Evolutionary conservation across 2,329 filamentous ascomycete genomes (phyloP).

Genomic region (Nothophaeocryptopus gaeumannii): DNA sequence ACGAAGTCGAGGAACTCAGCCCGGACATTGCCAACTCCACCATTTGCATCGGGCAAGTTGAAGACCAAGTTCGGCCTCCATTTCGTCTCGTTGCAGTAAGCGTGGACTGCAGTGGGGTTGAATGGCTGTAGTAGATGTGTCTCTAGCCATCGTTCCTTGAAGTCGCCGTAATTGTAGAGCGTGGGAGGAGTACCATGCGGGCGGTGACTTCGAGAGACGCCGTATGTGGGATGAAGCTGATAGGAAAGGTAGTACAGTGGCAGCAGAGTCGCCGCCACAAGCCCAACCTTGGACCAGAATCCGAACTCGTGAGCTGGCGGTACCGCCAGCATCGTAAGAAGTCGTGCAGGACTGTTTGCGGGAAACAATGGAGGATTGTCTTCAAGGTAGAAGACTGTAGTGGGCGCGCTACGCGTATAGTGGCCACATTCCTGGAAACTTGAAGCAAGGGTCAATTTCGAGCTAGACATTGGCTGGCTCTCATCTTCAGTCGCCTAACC

Average conservation of each 20-base stretch:
- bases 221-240: slow-evolving; percentile 12
- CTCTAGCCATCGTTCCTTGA: slow-evolving; percentile 15
- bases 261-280: slow-evolving; percentile 9
- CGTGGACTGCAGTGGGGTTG: slow-evolving; percentile 14
- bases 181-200: not conserved
- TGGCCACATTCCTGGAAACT: too few species aligned
- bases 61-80: slow-evolving; percentile 44
- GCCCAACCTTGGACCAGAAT: too few species aligned
- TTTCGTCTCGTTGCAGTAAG: slow-evolving; percentile 34
- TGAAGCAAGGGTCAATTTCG: too few species aligned
- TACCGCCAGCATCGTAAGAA: too few species aligned
- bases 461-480: too few species aligned
- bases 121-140: slow-evolving; percentile 16
- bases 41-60: slow-evolving; percentile 41
- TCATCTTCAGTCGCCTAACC: too few species aligned
- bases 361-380: too few species aligned
- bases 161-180: not conserved
- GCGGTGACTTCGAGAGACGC: slow-evolving; percentile 1
- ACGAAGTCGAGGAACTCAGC: slow-evolving; percentile 46
- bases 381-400: too few species aligned
- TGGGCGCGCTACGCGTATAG: too few species aligned
- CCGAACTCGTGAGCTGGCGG: too few species aligned
- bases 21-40: slow-evolving; percentile 44
- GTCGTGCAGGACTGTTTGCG: too few species aligned
- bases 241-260: slow-evolving; percentile 26